Evolutionary conservation across 768 basidiomycete species (phyloP).

Genomic region (Rhodotorula kratochvilovae): DNA sequence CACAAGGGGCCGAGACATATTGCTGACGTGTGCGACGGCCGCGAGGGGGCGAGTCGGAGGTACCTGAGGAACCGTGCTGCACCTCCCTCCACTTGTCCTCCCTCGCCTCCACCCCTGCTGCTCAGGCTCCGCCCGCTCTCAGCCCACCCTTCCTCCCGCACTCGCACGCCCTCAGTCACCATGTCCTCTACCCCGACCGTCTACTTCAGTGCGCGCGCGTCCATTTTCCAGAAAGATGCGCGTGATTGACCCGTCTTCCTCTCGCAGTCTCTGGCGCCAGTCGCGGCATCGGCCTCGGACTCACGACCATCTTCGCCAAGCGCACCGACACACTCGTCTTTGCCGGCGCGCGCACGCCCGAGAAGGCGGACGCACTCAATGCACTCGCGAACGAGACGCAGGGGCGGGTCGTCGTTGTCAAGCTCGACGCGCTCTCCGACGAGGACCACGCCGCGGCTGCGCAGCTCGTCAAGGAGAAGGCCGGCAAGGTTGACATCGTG

Average conservation of each 20-base stretch:
- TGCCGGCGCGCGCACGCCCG: constrained; percentile 29
- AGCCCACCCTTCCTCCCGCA: neutral
- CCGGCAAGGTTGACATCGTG: constrained; percentile 37
- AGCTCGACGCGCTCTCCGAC: constrained; percentile 29
- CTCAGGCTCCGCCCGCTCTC: neutral
- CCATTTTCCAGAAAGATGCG: neutral
- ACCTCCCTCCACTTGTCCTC: too few species aligned
- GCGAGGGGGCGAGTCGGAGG: too few species aligned
- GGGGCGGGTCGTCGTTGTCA: constrained; percentile 25
- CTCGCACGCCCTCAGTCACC: neutral
- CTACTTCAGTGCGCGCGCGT: neutral
- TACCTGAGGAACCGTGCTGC: too few species aligned
- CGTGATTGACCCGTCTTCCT: neutral
- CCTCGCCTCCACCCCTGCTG: neutral
- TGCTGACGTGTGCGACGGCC: too few species aligned
- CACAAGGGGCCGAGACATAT: too few species aligned
- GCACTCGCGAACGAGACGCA: constrained; percentile 12
- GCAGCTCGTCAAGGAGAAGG: constrained; percentile 23
- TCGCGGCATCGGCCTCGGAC: constrained; percentile 34
- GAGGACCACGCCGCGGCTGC: constrained; percentile 30
- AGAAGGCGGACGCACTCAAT: constrained; percentile 10
- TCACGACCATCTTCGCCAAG: constrained; percentile 8
- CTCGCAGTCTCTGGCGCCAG: constrained; percentile 30
- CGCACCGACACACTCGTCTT: constrained; percentile 28
- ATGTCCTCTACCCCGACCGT: neutral